These are phyloP conservation scores for Lomentospora prolificans DNA, from an alignment of 2,329 filamentous ascomycete species.

Conservation along the genomic window DNA sequence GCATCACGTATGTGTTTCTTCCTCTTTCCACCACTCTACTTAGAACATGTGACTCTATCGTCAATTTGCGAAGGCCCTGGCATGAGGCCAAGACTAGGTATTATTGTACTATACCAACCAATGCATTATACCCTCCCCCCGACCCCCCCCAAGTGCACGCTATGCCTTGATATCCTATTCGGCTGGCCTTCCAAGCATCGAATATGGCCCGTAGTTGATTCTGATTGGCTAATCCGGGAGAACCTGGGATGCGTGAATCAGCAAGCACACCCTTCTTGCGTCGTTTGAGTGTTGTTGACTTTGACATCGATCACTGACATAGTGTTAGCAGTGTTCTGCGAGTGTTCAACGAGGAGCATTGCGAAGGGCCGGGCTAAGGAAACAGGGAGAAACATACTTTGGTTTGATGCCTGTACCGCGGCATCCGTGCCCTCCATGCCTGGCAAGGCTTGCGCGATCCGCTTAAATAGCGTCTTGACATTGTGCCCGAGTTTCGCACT, in stretches of 20 bases:
- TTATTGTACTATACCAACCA: slow-evolving; percentile 10
- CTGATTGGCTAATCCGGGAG: too few relatives aligned
- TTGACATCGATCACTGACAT: slow-evolving; percentile 81
- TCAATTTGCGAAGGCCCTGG: background rate
- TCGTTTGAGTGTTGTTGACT: slow-evolving; percentile 60
- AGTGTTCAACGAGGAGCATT: background rate
- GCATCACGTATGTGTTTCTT: too few relatives aligned
- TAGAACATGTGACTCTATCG: too few relatives aligned
- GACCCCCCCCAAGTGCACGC: too few relatives aligned
- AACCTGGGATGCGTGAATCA: too few relatives aligned
- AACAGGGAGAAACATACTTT: slow-evolving; percentile 53
- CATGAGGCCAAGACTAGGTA: slow-evolving; percentile 7
- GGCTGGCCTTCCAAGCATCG: slow-evolving; percentile 1
- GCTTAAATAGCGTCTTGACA: slow-evolving; percentile 93
- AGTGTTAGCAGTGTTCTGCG: slow-evolving; percentile 10
- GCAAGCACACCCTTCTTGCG: slow-evolving; percentile 66
- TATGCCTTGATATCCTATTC: slow-evolving; percentile 10
- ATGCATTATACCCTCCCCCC: too few relatives aligned
- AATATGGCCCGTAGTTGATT: too few relatives aligned
- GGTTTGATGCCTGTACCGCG: slow-evolving; percentile 59
- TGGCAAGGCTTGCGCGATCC: slow-evolving; percentile 94
- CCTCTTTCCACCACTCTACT: too few relatives aligned
- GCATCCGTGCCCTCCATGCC: slow-evolving; percentile 92
- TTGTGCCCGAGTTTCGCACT: slow-evolving; percentile 97
- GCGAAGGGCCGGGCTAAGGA: background rate